Conservation (phyloP, 176 grass and related monocot genomes). For the Aegilops bicornis region DNA sequence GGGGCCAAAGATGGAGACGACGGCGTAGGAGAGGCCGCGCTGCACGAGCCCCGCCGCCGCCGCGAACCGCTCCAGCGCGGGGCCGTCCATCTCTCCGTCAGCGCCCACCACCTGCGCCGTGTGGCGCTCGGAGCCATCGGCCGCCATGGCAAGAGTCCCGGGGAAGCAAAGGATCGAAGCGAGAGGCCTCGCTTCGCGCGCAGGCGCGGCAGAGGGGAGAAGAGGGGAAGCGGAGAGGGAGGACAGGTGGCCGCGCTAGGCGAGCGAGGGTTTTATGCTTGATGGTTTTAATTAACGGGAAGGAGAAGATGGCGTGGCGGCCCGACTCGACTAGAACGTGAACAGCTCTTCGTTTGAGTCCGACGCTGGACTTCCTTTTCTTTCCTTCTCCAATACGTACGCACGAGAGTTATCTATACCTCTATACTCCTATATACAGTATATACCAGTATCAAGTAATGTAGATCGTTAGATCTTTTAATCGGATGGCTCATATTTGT, state of each 20-base stretch:
- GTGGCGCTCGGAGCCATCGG: conserved; percentile 23
- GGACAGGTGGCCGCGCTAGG: conserved; percentile 3
- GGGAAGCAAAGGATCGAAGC: neutral
- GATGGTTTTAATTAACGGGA: conserved; percentile 10
- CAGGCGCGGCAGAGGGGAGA: neutral
- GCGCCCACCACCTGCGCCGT: conserved; percentile 70
- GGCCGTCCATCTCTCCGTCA: conserved; percentile 59
- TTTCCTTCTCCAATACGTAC: too few species aligned
- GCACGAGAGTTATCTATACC: too few species aligned
- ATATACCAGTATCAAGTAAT: too few species aligned
- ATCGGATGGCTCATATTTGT: too few species aligned
- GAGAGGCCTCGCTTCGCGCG: neutral
- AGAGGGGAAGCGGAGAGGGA: neutral
- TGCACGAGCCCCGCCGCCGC: conserved; percentile 39
- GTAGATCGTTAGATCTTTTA: too few species aligned
- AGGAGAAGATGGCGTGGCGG: neutral
- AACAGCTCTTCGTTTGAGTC: neutral
- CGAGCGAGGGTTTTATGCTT: neutral
- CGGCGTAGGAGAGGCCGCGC: conserved; percentile 77
- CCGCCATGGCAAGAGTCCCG: neutral
- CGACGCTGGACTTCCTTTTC: neutral
- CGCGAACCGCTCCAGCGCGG: conserved; percentile 56
- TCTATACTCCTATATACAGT: too few species aligned
- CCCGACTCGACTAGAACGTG: neutral
- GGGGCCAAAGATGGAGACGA: conserved; percentile 86